Percentiles rank a stretch among this genome's conserved stretches.
Conservation (phyloP, 768 basidiomycete species). For the Albatrellus ellisii region DNA sequence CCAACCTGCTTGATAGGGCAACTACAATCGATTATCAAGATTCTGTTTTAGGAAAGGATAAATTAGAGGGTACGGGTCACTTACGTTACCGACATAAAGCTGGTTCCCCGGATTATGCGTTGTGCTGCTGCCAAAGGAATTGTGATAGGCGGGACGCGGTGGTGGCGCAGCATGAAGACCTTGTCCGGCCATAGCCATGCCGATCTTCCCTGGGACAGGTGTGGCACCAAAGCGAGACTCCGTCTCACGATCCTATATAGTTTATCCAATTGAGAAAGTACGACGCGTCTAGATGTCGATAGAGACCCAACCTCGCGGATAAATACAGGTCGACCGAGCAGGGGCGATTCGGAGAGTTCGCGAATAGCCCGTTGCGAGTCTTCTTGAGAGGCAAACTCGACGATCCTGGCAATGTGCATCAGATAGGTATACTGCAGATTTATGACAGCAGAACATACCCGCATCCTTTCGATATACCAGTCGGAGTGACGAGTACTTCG, state of each 20-base stretch:
- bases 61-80: constrained; percentile 14
- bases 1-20: constrained; percentile 97
- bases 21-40: constrained; percentile 29
- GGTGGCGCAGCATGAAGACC: constrained; percentile 69
- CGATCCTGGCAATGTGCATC: constrained; percentile 59
- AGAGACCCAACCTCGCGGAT: constrained; percentile 75
- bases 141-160: constrained; percentile 73
- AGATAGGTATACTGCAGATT: constrained; percentile 11
- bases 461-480: constrained; percentile 96
- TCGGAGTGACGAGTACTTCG: constrained; percentile 96
- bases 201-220: constrained; percentile 92
- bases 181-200: constrained; percentile 92
- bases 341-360: constrained; percentile 77
- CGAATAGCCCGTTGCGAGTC: constrained; percentile 83
- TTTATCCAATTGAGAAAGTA: constrained; percentile 1
- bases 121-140: constrained; percentile 46
- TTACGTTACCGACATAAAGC: constrained; percentile 84
- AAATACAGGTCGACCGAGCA: constrained; percentile 92
- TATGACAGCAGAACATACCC: constrained; percentile 50
- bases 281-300: constrained; percentile 1
- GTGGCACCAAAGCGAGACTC: constrained; percentile 93
- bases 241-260: constrained; percentile 80
- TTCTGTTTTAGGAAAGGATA: not conserved
- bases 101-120: constrained; percentile 82
- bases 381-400: constrained; percentile 85